Evolutionary conservation across 2,329 filamentous ascomycete species (phyloP).

Genomic region (Colletotrichum sojae): DNA sequence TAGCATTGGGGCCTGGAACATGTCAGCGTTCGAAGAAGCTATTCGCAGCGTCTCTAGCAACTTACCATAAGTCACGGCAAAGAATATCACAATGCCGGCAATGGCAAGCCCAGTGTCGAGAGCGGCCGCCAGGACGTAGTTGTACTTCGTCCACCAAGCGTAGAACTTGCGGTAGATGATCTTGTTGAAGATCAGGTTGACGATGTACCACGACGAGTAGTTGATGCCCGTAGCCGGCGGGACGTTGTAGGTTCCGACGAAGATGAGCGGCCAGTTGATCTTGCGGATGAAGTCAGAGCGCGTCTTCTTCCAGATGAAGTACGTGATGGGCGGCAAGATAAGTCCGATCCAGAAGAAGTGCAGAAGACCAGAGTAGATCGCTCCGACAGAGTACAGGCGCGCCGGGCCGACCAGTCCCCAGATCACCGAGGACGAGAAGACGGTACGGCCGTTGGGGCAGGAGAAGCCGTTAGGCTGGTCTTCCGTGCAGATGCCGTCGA

Average conservation of each 20-base stretch:
- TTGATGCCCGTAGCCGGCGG: slow-evolving; percentile 70
- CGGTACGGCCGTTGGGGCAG: slow-evolving; percentile 71
- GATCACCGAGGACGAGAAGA: slow-evolving; percentile 72
- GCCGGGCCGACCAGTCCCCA: slow-evolving; percentile 71
- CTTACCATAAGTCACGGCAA: slow-evolving; percentile 56
- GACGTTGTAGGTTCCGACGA: slow-evolving; percentile 63
- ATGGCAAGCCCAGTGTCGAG: slow-evolving; percentile 70
- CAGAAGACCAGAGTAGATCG: slow-evolving; percentile 64
- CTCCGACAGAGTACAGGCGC: slow-evolving; percentile 52
- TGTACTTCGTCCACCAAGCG: slow-evolving; percentile 72
- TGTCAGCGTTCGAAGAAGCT: background rate
- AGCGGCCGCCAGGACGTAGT: slow-evolving; percentile 71
- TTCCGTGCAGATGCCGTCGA: slow-evolving; percentile 65
- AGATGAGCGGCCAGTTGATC: slow-evolving; percentile 67
- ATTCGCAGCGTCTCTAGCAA: slow-evolving; percentile 47
- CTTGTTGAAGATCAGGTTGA: slow-evolving; percentile 70
- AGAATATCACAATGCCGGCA: slow-evolving; percentile 65
- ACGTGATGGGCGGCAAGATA: slow-evolving; percentile 63
- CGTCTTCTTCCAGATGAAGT: slow-evolving; percentile 60
- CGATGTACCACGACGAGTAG: slow-evolving; percentile 67
- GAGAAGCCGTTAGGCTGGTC: slow-evolving; percentile 65
- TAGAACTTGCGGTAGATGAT: slow-evolving; percentile 63
- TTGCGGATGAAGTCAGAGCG: slow-evolving; percentile 62
- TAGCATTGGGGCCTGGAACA: slow-evolving; percentile 56
- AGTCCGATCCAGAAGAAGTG: slow-evolving; percentile 69